These are phyloP conservation scores for Ailanthus altissimus DNA, from an alignment of 345 rosid species.

Conservation along the genomic window DNA sequence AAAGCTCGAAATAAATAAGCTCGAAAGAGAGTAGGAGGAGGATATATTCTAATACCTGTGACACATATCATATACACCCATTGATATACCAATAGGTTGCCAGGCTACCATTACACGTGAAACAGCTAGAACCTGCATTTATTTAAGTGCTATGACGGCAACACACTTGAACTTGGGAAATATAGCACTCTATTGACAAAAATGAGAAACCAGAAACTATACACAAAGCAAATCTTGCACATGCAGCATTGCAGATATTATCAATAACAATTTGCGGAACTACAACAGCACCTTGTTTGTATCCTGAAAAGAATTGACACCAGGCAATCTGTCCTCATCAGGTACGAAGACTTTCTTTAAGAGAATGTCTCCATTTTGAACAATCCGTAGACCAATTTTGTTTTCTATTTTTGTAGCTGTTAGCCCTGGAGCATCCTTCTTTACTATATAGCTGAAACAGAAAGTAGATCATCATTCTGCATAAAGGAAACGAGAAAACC, in stretches of 20 bases:
- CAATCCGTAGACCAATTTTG: slow-evolving; percentile 91
- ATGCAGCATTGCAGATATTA: neutral
- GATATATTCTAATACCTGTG: slow-evolving; percentile 57
- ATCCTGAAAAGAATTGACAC: slow-evolving; percentile 88
- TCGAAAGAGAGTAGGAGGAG: neutral
- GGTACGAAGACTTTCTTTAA: slow-evolving; percentile 79
- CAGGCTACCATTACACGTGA: slow-evolving; percentile 95
- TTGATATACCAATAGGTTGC: slow-evolving; percentile 93
- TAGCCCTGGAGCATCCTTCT: slow-evolving; percentile 93
- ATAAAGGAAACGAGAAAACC: slow-evolving; percentile 2
- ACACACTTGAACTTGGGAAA: neutral
- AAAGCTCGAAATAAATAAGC: neutral
- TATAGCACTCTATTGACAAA: neutral
- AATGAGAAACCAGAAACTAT: neutral
- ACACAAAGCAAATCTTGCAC: neutral
- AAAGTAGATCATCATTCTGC: slow-evolving; percentile 14
- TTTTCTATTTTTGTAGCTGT: slow-evolving; percentile 80
- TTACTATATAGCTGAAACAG: slow-evolving; percentile 71
- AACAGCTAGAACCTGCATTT: slow-evolving; percentile 76
- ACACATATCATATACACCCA: slow-evolving; percentile 97
- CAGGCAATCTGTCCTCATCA: slow-evolving; percentile 84
- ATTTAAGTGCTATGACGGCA: neutral
- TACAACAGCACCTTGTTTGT: slow-evolving; percentile 68
- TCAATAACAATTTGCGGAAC: slow-evolving; percentile 13
- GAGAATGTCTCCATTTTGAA: slow-evolving; percentile 94